A percentile compares a stretch with the other conserved stretches of the same genome.
Conservation (phyloP, 2,329 filamentous ascomycete species). For the Ophiosphaerella narmari region DNA sequence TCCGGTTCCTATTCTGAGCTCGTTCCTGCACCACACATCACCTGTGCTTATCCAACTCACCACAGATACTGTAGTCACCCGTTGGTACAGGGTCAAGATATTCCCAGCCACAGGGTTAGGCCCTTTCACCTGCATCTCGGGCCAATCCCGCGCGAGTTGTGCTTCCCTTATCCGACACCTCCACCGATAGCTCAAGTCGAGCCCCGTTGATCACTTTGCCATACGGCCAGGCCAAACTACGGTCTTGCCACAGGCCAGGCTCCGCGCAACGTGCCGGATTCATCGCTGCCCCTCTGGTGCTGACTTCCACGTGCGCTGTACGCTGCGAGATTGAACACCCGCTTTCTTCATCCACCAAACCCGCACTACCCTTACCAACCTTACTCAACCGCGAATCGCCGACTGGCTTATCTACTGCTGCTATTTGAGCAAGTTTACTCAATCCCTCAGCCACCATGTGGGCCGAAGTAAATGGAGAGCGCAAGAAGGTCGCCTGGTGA, state of each 20-base stretch:
- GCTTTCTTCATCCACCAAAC: constrained; percentile 20
- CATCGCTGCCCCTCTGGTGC: constrained; percentile 29
- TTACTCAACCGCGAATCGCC: constrained; percentile 24
- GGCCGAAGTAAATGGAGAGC: constrained; percentile 65
- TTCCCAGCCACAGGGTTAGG: constrained; percentile 27
- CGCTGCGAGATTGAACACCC: constrained; percentile 20
- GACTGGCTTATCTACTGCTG: constrained; percentile 13
- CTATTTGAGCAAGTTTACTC: constrained; percentile 38
- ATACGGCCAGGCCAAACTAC: constrained; percentile 20
- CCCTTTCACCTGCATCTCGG: constrained; percentile 25
- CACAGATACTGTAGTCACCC: constrained; percentile 20
- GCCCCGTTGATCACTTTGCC: constrained; percentile 27
- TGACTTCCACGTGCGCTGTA: constrained; percentile 33
- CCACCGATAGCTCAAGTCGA: constrained; percentile 20
- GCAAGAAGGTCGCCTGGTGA: constrained; percentile 78
- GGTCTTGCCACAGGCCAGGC: constrained; percentile 13
- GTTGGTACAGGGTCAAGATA: constrained; percentile 23
- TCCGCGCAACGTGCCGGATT: constrained; percentile 20
- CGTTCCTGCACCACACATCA: constrained; percentile 18
- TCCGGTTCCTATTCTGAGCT: constrained; percentile 11
- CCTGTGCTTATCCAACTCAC: constrained; percentile 17
- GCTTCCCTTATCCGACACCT: constrained; percentile 9
- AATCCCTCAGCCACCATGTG: constrained; percentile 58
- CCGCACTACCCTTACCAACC: constrained; percentile 21
- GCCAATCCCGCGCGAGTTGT: constrained; percentile 17